These are phyloP conservation scores for Aspergillus luchuensis DNA, from an alignment of 2,329 filamentous ascomycete genomes.

Conservation along the genomic window DNA sequence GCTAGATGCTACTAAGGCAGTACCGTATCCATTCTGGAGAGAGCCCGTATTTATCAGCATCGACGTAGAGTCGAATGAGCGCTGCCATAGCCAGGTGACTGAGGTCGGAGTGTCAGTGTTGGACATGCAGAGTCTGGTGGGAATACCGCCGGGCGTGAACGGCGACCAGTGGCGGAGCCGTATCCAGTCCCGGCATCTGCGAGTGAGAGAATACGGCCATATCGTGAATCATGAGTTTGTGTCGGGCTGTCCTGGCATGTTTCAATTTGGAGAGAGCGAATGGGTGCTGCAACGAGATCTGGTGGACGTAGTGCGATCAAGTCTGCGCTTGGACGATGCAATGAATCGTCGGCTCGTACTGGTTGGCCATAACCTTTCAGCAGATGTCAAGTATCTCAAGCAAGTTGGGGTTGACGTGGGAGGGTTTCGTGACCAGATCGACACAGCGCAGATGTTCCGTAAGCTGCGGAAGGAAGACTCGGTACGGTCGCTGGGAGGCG, in stretches of 20 bases:
- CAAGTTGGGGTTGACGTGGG: conserved; percentile 58
- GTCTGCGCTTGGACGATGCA: conserved; percentile 51
- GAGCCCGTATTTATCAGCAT: conserved; percentile 73
- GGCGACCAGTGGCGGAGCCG: conserved; percentile 67
- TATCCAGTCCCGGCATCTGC: conserved; percentile 74
- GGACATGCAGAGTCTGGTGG: conserved; percentile 65
- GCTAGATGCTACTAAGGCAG: conserved; percentile 50
- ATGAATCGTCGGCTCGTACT: conserved; percentile 65
- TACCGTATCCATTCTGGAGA: conserved; percentile 52
- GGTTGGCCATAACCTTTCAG: conserved; percentile 71
- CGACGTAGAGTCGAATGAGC: conserved; percentile 82
- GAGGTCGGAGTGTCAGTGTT: conserved; percentile 84
- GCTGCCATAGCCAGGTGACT: conserved; percentile 66
- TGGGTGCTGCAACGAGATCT: conserved; percentile 53
- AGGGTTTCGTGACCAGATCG: conserved; percentile 65
- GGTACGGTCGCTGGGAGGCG: conserved; percentile 57
- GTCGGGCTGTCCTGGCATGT: conserved; percentile 72
- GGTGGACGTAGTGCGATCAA: conserved; percentile 51
- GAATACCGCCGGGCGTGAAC: conserved; percentile 59
- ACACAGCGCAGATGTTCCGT: conserved; percentile 73
- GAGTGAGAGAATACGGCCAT: conserved; percentile 68
- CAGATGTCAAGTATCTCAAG: conserved; percentile 70
- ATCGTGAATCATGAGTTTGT: conserved; percentile 70
- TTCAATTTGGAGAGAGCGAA: conserved; percentile 68
- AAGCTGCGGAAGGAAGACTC: conserved; percentile 59